Conservation (phyloP, 148 eudicot species). For the Persicaria tinctoria region DNA sequence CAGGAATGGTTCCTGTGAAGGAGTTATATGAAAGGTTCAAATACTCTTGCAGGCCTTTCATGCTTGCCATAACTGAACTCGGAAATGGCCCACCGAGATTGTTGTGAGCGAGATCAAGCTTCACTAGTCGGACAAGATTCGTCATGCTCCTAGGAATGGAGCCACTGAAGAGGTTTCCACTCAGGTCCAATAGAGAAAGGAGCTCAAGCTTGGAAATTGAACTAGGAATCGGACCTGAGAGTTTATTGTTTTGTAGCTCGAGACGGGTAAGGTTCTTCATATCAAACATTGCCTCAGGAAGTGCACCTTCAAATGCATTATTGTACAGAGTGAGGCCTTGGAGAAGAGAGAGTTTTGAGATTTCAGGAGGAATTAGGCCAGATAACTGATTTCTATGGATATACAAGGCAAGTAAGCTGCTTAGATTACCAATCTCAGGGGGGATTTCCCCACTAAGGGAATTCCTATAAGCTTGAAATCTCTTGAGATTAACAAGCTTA, state of each 20-base stretch:
- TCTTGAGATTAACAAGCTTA: constrained; percentile 38
- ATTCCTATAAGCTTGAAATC: constrained; percentile 31
- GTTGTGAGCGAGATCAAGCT: constrained; percentile 66
- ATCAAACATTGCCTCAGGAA: constrained; percentile 52
- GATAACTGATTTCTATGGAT: constrained; percentile 45
- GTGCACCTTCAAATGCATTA: constrained; percentile 52
- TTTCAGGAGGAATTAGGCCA: constrained; percentile 52
- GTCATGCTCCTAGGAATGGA: constrained; percentile 46
- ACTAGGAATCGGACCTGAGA: constrained; percentile 47
- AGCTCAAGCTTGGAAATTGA: constrained; percentile 44
- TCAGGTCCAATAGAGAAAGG: constrained; percentile 55
- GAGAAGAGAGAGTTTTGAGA: constrained; percentile 53
- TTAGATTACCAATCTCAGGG: constrained; percentile 53
- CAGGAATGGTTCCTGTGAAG: constrained; percentile 47
- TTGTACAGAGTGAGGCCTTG: constrained; percentile 48
- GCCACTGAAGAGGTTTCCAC: constrained; percentile 61
- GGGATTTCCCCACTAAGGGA: constrained; percentile 60
- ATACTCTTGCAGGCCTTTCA: constrained; percentile 51
- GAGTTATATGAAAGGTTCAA: constrained; percentile 60
- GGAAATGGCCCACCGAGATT: constrained; percentile 53
- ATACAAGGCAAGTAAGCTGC: constrained; percentile 28
- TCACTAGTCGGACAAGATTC: constrained; percentile 30
- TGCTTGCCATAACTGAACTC: constrained; percentile 35
- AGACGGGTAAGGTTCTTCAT: constrained; percentile 44
- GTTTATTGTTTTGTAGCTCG: constrained; percentile 38